phyloP scores from a whole-genome alignment of 352 stramenopile species.

The Phytophthora nicotianae region DNA sequence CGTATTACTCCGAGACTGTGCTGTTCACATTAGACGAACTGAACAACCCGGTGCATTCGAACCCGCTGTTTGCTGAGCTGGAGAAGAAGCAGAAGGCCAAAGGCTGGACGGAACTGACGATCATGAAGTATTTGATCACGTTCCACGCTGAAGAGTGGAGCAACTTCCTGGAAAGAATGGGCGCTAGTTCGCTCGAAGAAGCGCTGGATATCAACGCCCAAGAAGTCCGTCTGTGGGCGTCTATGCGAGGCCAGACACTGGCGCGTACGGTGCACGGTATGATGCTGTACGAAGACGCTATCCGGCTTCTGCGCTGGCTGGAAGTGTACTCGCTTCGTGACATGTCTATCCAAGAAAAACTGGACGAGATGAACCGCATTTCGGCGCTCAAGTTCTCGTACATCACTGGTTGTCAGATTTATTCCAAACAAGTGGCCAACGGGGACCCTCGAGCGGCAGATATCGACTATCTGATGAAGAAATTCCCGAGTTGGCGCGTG shows the following conservation, averaged over 20 bases:
- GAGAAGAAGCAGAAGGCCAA: slow-evolving; percentile 80
- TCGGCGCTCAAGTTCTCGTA: slow-evolving; percentile 89
- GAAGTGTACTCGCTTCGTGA: slow-evolving; percentile 72
- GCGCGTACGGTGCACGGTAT: slow-evolving; percentile 88
- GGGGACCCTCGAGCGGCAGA: slow-evolving; percentile 84
- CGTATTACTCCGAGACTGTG: slow-evolving; percentile 89
- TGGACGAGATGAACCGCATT: slow-evolving; percentile 86
- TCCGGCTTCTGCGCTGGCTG: slow-evolving; percentile 85
- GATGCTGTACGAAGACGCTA: slow-evolving; percentile 90
- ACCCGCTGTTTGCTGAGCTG: slow-evolving; percentile 77
- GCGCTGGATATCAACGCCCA: slow-evolving; percentile 65
- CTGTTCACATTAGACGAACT: slow-evolving; percentile 88
- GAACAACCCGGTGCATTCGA: slow-evolving; percentile 82
- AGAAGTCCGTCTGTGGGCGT: slow-evolving; percentile 86
- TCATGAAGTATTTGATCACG: slow-evolving; percentile 90
- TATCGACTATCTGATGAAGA: slow-evolving; percentile 89
- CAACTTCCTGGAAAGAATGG: slow-evolving; percentile 88
- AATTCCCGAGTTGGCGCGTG: slow-evolving; percentile 89
- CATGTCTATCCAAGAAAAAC: slow-evolving; percentile 70
- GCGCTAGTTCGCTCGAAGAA: slow-evolving; percentile 70
- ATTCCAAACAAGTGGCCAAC: slow-evolving; percentile 78
- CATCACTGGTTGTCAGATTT: slow-evolving; percentile 90
- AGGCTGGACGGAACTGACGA: slow-evolving; percentile 76
- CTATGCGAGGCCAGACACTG: slow-evolving; percentile 83
- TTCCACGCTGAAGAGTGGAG: slow-evolving; percentile 89